phyloP scores from a whole-genome alignment of 2,329 filamentous ascomycete species.

The Waltergamsia citrina region DNA sequence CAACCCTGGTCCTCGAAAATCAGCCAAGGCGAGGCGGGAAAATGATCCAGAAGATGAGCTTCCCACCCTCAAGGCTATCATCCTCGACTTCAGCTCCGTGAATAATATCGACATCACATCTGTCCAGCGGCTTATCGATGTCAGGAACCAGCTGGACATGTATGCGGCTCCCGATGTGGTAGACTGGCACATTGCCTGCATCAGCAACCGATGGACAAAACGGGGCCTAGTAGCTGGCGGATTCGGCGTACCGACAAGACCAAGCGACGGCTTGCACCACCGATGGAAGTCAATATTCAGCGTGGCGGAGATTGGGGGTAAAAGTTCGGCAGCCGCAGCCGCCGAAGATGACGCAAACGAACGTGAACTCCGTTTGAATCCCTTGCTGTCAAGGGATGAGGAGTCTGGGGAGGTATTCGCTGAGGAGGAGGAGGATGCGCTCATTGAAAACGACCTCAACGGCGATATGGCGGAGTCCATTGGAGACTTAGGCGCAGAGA shows the following conservation, averaged over 20 bases:
- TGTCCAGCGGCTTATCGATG: slow-evolving; percentile 84
- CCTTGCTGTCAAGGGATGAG: slow-evolving; percentile 15
- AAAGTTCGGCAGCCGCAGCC: slow-evolving; percentile 56
- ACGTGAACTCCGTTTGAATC: slow-evolving; percentile 25
- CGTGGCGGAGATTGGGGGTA: slow-evolving; percentile 75
- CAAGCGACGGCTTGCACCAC: slow-evolving; percentile 6
- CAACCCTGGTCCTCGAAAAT: slow-evolving; percentile 60
- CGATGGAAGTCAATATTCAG: slow-evolving; percentile 37
- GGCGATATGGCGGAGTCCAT: not conserved
- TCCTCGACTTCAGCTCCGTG: slow-evolving; percentile 87
- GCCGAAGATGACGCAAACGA: slow-evolving; percentile 1
- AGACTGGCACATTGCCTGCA: slow-evolving; percentile 92
- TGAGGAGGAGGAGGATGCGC: slow-evolving; percentile 16
- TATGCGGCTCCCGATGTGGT: slow-evolving; percentile 74
- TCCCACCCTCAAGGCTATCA: slow-evolving; percentile 76
- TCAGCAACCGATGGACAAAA: slow-evolving; percentile 66
- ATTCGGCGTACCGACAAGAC: slow-evolving; percentile 30
- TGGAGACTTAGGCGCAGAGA: not conserved
- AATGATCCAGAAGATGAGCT: slow-evolving; percentile 31
- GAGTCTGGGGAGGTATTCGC: slow-evolving; percentile 19
- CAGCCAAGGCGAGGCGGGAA: slow-evolving; percentile 30
- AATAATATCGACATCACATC: slow-evolving; percentile 93
- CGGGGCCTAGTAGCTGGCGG: slow-evolving; percentile 44
- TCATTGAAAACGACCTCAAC: not conserved
- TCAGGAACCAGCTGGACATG: slow-evolving; percentile 85